These are phyloP conservation scores for Apophysomyces ossiformis DNA, from an alignment of 371 early-diverging fungal genomes.

Conservation along the genomic window DNA sequence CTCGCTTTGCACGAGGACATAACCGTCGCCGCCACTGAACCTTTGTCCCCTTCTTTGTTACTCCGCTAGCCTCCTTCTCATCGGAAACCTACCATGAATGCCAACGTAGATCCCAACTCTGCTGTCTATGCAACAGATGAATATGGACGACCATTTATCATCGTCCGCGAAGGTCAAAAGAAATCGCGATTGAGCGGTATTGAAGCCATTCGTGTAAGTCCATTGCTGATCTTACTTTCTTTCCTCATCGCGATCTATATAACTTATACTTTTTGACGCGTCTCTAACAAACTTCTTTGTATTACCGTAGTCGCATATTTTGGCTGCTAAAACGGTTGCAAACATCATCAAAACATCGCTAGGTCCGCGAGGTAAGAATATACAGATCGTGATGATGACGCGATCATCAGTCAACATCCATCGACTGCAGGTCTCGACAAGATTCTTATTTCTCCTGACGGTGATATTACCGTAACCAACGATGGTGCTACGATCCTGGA, in stretches of 20 bases:
- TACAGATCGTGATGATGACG: background rate
- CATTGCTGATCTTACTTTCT: background rate
- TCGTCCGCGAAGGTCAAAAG: constrained; percentile 92
- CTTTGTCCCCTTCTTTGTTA: background rate
- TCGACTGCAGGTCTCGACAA: constrained; percentile 93
- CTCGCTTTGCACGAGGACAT: no score
- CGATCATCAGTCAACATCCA: background rate
- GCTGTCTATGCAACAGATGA: constrained; percentile 84
- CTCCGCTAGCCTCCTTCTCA: background rate
- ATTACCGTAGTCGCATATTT: constrained; percentile 89
- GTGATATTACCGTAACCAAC: constrained; percentile 99
- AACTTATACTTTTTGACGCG: background rate
- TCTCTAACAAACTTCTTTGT: background rate
- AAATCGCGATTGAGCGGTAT: constrained; percentile 85
- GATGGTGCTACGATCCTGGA: constrained; percentile 99
- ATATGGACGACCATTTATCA: constrained; percentile 96
- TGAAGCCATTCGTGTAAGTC: constrained; percentile 90
- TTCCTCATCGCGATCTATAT: constrained; percentile 6
- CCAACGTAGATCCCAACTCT: constrained; percentile 39
- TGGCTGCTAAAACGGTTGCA: constrained; percentile 97
- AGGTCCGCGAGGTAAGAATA: constrained; percentile 94
- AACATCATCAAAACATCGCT: constrained; percentile 97
- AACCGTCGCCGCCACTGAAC: background rate
- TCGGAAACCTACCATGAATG: constrained; percentile 10
- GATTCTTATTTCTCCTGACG: constrained; percentile 98